Conservation (phyloP, 306 rosid genomes). For the Dicorynia guianensis region DNA sequence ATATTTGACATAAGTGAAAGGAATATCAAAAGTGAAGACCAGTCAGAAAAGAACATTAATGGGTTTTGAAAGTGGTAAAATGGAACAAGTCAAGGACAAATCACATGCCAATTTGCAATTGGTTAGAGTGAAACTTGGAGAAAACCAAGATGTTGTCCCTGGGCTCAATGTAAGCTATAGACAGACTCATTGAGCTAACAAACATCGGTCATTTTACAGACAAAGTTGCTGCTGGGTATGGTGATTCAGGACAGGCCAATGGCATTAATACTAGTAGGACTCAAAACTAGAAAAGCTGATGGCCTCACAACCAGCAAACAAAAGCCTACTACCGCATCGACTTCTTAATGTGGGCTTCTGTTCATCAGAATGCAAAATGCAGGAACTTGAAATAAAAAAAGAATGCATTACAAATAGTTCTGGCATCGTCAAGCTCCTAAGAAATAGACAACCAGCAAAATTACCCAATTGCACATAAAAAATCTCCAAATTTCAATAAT, state of each 20-base stretch:
- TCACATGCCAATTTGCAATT: neutral
- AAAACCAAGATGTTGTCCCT: neutral
- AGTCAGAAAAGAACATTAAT: too few species aligned
- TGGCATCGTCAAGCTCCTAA: neutral
- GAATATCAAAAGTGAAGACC: too few species aligned
- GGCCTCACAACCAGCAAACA: too few species aligned
- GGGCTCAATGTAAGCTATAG: neutral
- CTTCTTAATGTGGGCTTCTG: neutral
- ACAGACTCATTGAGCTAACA: neutral
- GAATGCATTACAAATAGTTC: conserved; percentile 32
- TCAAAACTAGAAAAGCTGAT: neutral
- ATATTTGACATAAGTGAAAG: too few species aligned
- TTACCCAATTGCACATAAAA: conserved; percentile 1
- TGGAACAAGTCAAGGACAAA: neutral
- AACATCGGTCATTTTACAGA: neutral
- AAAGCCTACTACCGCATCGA: neutral
- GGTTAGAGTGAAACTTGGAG: neutral
- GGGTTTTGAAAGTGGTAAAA: neutral
- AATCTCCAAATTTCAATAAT: conserved; percentile 25
- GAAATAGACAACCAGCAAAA: neutral
- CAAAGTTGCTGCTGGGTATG: neutral
- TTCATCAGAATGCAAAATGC: neutral
- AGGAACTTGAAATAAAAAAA: conserved; percentile 5
- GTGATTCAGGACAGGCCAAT: neutral
- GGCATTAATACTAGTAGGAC: conserved; percentile 12